phyloP scores from a whole-genome alignment of 106 monocot species.

The Dendrobium huoshanense region DNA sequence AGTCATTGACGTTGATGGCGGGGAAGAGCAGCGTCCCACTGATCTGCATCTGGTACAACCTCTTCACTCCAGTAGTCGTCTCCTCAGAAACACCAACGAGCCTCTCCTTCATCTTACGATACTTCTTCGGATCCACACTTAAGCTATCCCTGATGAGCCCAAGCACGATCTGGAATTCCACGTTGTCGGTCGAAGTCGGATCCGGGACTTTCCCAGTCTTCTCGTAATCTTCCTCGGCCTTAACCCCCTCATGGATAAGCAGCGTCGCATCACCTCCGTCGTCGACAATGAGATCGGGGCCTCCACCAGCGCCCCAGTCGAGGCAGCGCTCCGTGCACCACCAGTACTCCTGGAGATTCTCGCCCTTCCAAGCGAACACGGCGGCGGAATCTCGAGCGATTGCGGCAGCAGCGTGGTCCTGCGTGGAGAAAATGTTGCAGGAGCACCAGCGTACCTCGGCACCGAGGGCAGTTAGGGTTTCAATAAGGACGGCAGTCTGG shows the following conservation, averaged over 20 bases:
- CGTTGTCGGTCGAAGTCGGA: constrained; percentile 27
- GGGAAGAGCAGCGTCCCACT: constrained; percentile 42
- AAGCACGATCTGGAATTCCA: constrained; percentile 36
- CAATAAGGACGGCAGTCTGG: constrained; percentile 83
- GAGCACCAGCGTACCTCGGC: constrained; percentile 85
- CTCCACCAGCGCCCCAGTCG: constrained; percentile 30
- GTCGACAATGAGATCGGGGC: constrained; percentile 34
- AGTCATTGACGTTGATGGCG: constrained; percentile 58
- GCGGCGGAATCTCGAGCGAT: constrained; percentile 67
- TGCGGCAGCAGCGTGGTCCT: constrained; percentile 70
- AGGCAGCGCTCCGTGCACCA: constrained; percentile 38
- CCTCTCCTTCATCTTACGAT: constrained; percentile 36
- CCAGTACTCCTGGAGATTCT: constrained; percentile 35
- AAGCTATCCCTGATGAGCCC: constrained; percentile 23
- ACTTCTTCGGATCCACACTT: constrained; percentile 30
- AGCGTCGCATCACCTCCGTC: constrained; percentile 28
- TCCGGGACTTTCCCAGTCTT: constrained; percentile 28
- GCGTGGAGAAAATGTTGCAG: constrained; percentile 80
- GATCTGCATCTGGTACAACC: constrained; percentile 51
- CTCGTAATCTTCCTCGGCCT: constrained; percentile 28
- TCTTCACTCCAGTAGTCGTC: constrained; percentile 55
- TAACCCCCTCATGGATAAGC: constrained; percentile 27
- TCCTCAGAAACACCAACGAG: constrained; percentile 54
- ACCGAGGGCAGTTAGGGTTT: constrained; percentile 73
- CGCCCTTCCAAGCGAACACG: constrained; percentile 36